Conservation (phyloP, 129 eudicot genomes). For the Oenanthe sinensis region DNA sequence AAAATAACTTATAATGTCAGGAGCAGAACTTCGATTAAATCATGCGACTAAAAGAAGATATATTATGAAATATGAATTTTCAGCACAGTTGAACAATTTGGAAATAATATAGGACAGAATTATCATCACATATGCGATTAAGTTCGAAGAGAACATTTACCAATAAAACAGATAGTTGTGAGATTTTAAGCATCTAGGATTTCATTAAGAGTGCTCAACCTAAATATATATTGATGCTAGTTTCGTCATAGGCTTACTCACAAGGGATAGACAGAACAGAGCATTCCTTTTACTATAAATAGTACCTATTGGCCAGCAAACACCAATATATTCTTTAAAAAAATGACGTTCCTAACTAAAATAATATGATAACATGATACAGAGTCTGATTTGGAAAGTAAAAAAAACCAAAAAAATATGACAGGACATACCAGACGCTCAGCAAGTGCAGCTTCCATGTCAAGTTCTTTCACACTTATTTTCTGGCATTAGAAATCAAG, state of each 20-base stretch:
- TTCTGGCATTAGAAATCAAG: conserved; percentile 37
- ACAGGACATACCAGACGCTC: conserved; percentile 76
- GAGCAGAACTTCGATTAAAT: neutral
- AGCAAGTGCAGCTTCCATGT: conserved; percentile 83
- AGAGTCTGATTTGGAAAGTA: neutral
- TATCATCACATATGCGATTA: neutral
- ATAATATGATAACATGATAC: neutral
- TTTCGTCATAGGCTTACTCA: conserved; percentile 3
- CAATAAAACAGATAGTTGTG: neutral
- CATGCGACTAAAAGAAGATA: neutral
- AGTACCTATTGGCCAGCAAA: neutral
- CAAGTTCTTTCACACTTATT: conserved; percentile 75
- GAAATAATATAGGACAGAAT: neutral
- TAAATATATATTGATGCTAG: neutral
- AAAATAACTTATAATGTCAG: neutral
- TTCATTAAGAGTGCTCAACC: neutral
- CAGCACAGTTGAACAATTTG: neutral
- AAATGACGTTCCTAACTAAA: neutral
- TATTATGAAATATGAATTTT: neutral
- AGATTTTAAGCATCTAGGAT: neutral
- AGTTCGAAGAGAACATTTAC: neutral
- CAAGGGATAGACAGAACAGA: neutral
- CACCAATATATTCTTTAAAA: neutral
- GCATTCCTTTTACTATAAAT: neutral
- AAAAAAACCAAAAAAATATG: neutral